Percentiles rank a stretch among this genome's conserved stretches.
phyloP scores from a whole-genome alignment of 169 alveolate species.

The Amoebophrya sp. region DNA sequence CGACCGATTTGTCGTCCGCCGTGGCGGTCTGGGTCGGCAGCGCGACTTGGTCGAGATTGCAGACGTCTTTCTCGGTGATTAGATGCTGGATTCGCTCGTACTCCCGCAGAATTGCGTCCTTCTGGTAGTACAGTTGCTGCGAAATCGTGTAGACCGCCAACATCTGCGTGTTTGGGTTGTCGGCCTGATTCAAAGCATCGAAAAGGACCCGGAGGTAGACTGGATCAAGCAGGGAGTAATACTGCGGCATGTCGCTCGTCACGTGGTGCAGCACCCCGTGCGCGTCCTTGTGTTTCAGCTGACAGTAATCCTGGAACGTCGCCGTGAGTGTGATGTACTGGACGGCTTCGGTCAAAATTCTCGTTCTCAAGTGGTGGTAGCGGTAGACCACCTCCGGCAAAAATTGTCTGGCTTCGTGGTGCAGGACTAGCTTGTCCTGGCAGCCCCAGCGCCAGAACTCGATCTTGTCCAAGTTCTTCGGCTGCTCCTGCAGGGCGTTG shows the following conservation, averaged over 20 bases:
- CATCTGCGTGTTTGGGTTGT: not conserved
- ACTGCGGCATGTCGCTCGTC: not conserved
- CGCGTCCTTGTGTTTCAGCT: not conserved
- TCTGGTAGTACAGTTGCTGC: slow-evolving; percentile 1
- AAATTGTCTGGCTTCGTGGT: not conserved
- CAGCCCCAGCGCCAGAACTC: slow-evolving; percentile 11
- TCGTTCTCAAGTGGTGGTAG: not conserved
- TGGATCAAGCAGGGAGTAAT: not conserved
- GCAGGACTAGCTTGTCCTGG: slow-evolving; percentile 19
- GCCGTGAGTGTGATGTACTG: not conserved
- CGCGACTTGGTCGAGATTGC: not conserved
- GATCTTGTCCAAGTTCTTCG: not conserved
- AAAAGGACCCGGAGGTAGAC: not conserved
- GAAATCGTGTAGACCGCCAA: not conserved
- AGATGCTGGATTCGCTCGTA: not conserved
- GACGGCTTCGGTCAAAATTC: not conserved
- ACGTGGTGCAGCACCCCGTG: not conserved
- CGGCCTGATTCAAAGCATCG: not conserved
- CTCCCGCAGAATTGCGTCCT: not conserved
- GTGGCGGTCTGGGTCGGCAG: not conserved
- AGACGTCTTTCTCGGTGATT: not conserved
- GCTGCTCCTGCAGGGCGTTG: slow-evolving; percentile 12
- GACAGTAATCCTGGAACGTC: slow-evolving; percentile 7
- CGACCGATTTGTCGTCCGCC: not conserved
- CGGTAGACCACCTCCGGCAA: not conserved